Evolutionary conservation across 441 rosid species (phyloP).

Genomic region (Daphne laureola): DNA sequence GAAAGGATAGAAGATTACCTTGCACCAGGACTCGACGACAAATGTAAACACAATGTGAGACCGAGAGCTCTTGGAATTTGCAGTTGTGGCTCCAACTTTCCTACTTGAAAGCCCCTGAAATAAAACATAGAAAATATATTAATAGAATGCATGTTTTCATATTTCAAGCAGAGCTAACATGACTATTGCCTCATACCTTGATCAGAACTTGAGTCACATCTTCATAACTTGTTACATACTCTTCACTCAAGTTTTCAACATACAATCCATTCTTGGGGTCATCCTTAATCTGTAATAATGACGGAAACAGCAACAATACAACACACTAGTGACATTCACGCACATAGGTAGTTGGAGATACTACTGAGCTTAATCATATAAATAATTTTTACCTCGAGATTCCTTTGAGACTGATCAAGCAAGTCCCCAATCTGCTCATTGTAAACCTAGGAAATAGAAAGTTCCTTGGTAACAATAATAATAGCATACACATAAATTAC

Average conservation of each 20-base stretch:
- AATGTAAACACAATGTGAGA: conserved; percentile 72
- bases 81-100: conserved; percentile 90
- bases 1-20: conserved; percentile 32
- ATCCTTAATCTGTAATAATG: conserved; percentile 57
- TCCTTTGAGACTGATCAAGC: conserved; percentile 80
- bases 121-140: background rate
- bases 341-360: no score
- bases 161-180: background rate
- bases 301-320: conserved; percentile 9
- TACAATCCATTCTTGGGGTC: conserved; percentile 65
- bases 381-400: conserved; percentile 58
- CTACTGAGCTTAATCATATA: background rate
- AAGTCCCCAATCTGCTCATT: conserved; percentile 83
- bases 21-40: conserved; percentile 67
- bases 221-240: conserved; percentile 73
- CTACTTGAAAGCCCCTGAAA: conserved; percentile 84
- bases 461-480: no score
- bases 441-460: conserved; percentile 46
- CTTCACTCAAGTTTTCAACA: conserved; percentile 80
- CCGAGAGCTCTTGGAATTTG: conserved; percentile 90
- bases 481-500: no score
- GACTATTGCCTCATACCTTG: conserved; percentile 45
- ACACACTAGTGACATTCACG: background rate
- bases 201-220: conserved; percentile 72
- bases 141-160: background rate